Evolutionary conservation across 352 stramenopile species (phyloP).

Genomic region (Hyaloperonospora arabidopsidis): DNA sequence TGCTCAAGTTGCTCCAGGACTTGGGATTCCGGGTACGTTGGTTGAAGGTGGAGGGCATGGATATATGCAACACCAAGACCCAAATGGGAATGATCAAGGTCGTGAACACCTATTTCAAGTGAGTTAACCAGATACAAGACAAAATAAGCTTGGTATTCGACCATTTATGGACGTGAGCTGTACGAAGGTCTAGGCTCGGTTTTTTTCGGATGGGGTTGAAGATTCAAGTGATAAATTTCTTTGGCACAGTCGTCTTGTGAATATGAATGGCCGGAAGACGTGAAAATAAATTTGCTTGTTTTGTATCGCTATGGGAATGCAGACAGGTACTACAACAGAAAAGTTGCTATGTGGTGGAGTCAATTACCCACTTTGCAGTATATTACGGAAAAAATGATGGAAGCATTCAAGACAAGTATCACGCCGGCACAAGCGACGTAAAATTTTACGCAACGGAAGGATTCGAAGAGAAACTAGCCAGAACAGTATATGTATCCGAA

Average conservation of each 20-base stretch:
- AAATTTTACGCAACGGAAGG: slow-evolving; percentile 6
- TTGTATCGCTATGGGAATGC: no score
- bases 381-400: slow-evolving; percentile 14
- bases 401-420: slow-evolving; percentile 3
- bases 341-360: slow-evolving; percentile 8
- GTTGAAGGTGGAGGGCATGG: no score
- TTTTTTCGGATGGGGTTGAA: slow-evolving; percentile 8
- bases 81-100: no score
- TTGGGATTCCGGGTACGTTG: no score
- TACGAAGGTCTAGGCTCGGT: slow-evolving; percentile 5
- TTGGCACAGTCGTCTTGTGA: slow-evolving; percentile 5
- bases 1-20: no score
- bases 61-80: no score
- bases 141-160: slow-evolving; percentile 5
- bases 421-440: slow-evolving; percentile 11
- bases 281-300: neutral
- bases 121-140: neutral
- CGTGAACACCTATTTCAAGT: no score
- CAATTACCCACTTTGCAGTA: slow-evolving; percentile 10
- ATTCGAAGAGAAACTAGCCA: slow-evolving; percentile 2
- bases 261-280: slow-evolving; percentile 1
- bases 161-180: slow-evolving; percentile 5
- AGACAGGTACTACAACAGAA: neutral
- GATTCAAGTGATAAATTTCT: slow-evolving; percentile 7
- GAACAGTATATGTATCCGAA: slow-evolving; percentile 6